Evolutionary conservation across 805 yeast genomes (phyloP), one percentile per base, ranked within the genome.

Genomic region (Candida montana): DNA sequence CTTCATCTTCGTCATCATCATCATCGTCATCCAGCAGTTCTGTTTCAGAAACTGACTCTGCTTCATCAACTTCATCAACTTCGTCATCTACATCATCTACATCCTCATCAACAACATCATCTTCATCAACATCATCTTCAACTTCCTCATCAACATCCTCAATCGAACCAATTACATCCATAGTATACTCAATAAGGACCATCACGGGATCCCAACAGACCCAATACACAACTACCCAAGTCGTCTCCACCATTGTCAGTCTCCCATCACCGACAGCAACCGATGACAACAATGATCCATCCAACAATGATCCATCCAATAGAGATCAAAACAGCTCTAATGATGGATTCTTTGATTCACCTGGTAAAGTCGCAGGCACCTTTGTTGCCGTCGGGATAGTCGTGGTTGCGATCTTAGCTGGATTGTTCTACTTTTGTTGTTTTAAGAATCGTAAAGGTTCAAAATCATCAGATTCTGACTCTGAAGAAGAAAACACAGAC

Each of bases 301-400:
- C 13, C 16, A 35, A 30, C 9, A 23, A n/a, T n/a, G n/a, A 54
- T 31, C 18, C 9, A 15, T 20, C 13, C 16, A 35, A 30, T 21
- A 23, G 24, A 33, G 13, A 27, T 21, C 33, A 49, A 10, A 41
- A 54, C n/a, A n/a, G n/a, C n/a, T n/a, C n/a, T n/a, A n/a, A n/a
- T n/a, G n/a, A 54, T 23, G 63, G 77, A 3, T 84, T 82, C 57
- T 85, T 81, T 63, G 69, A 74, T 42, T 66, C 75, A 31, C 73
- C 72, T 29, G 91, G 90, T 0, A 81, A 81, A 53, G 91, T 85
- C 1, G 93, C 90, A 0, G 95, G 93, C 2, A 80, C 83, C 0
- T 84, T 84, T 60, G 74, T 81, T 2, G 89, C 75, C 0, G 93
- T 85, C 16, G 93, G 88, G 1, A 48, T 85, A 4, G 81, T 81